phyloP scores from a whole-genome alignment of 345 rosid species.

The Capsella bursapastoris region DNA sequence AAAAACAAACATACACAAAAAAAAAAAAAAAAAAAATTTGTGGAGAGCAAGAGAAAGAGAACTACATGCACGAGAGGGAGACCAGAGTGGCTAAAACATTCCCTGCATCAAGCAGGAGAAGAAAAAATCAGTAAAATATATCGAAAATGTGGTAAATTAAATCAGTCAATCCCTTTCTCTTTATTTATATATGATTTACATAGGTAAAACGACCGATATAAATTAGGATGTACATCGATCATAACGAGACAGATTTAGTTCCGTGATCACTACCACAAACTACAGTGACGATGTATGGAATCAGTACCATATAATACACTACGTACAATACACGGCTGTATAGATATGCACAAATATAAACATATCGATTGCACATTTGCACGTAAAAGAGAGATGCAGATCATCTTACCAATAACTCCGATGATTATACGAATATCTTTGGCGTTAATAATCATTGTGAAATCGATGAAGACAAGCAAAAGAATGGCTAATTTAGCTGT shows the following conservation, averaged over 20 bases:
- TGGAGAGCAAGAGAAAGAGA: not conserved
- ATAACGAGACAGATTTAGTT: no score
- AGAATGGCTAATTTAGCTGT: not conserved
- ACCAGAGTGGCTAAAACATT: not conserved
- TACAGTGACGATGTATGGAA: not conserved
- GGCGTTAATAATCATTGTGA: not conserved
- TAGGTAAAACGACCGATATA: no score
- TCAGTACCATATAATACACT: not conserved
- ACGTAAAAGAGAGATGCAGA: not conserved
- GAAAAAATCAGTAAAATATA: not conserved
- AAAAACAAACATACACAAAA: no score
- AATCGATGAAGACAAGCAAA: not conserved
- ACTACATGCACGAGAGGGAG: not conserved
- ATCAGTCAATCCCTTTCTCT: no score
- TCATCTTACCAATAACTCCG: not conserved
- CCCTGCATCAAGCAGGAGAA: not conserved
- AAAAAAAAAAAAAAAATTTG: not conserved
- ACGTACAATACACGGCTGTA: not conserved
- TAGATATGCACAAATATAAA: not conserved
- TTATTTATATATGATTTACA: no score
- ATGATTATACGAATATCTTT: not conserved
- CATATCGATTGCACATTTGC: no score
- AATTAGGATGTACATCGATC: no score
- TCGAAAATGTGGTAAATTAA: no score
- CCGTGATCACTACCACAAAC: not conserved